Evolutionary conservation across 2,329 filamentous ascomycete species (phyloP).

Genomic region (Fusarium penzigii): DNA sequence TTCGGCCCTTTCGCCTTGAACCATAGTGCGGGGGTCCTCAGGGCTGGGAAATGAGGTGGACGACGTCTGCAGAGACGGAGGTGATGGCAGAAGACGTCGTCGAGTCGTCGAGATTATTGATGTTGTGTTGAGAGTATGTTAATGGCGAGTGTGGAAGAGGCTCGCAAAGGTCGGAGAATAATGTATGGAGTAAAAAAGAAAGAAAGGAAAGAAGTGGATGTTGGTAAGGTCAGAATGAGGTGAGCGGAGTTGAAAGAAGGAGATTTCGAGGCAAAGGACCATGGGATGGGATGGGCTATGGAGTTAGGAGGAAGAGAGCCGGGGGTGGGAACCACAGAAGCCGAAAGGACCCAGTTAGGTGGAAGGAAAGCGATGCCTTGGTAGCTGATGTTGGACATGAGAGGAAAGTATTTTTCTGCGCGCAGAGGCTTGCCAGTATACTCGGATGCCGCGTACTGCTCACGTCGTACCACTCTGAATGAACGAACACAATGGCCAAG

Average conservation of each 20-base stretch:
- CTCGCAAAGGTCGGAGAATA: neutral
- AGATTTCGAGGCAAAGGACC: neutral
- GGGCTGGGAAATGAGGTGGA: conserved; percentile 12
- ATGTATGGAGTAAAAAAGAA: neutral
- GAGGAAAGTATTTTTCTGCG: conserved; percentile 6
- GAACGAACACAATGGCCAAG: neutral
- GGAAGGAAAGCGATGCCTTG: conserved; percentile 20
- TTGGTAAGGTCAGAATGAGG: neutral
- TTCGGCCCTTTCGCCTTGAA: conserved; percentile 40
- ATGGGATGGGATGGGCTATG: neutral
- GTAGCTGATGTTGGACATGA: conserved; percentile 7
- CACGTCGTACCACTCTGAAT: neutral
- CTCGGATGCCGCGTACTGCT: neutral
- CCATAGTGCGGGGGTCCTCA: conserved; percentile 34
- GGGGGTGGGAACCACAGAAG: neutral
- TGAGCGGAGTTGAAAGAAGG: neutral
- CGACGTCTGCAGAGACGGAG: conserved; percentile 6
- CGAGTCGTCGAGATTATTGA: neutral
- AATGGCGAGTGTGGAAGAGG: neutral
- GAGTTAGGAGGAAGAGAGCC: neutral
- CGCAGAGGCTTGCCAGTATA: neutral
- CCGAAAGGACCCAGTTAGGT: conserved; percentile 16
- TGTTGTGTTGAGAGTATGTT: neutral
- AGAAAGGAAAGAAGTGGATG: neutral
- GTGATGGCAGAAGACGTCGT: conserved; percentile 2